These are phyloP conservation scores for Annulohypoxylon bovei DNA, from an alignment of 495 filamentous ascomycete species.

Conservation along the genomic window DNA sequence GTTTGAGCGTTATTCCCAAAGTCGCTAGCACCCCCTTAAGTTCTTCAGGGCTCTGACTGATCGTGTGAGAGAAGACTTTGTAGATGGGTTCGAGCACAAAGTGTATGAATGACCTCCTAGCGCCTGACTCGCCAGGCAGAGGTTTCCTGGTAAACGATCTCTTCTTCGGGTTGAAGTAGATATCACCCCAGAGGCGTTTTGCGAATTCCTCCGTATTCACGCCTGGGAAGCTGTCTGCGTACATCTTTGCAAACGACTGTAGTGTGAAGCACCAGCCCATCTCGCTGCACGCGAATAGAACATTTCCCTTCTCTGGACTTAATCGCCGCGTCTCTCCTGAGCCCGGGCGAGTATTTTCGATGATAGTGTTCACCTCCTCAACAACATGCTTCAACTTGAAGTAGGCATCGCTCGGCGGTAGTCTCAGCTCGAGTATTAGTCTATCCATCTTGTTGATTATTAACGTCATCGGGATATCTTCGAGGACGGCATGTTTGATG, in stretches of 20 bases:
- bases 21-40: constrained; percentile 81
- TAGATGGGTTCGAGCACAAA: constrained; percentile 97
- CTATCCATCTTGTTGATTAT: constrained; percentile 98
- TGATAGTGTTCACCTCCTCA: constrained; percentile 95
- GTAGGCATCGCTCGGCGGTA: constrained; percentile 95
- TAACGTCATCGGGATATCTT: constrained; percentile 87
- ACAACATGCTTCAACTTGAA: constrained; percentile 99
- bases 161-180: constrained; percentile 92
- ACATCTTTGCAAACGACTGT: constrained; percentile 94
- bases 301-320: constrained; percentile 97
- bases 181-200: constrained; percentile 89
- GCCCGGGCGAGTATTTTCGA: constrained; percentile 86
- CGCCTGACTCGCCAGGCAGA: constrained; percentile 71
- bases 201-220: constrained; percentile 84
- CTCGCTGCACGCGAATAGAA: constrained; percentile 88
- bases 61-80: constrained; percentile 95
- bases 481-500: constrained; percentile 92
- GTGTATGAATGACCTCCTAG: constrained; percentile 89
- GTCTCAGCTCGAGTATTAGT: constrained; percentile 90
- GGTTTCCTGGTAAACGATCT: constrained; percentile 91
- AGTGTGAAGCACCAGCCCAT: constrained; percentile 98
- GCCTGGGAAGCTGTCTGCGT: constrained; percentile 84
- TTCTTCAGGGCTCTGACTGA: constrained; percentile 89
- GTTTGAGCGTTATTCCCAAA: constrained; percentile 86
- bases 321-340: constrained; percentile 81